Conservation (phyloP, 352 stramenopile genomes). For the Globisporangium mamillatum region DNA sequence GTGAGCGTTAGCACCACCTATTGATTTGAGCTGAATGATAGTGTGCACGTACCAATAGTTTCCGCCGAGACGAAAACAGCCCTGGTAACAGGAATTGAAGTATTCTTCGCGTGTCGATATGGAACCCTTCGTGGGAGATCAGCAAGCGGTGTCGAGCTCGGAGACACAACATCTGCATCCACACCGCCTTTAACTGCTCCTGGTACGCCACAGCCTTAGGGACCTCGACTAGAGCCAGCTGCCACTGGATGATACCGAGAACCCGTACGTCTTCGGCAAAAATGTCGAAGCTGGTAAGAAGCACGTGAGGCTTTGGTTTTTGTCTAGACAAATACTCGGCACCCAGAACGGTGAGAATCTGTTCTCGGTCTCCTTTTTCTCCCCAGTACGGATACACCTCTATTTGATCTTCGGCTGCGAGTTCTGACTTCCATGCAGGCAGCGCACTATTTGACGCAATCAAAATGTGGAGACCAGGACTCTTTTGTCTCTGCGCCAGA, state of each 20-base stretch:
- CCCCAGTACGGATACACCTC: constrained; percentile 60
- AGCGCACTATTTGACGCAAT: constrained; percentile 39
- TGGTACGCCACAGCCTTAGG: constrained; percentile 15
- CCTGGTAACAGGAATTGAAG: constrained; percentile 70
- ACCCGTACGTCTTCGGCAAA: constrained; percentile 46
- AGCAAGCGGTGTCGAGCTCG: constrained; percentile 66
- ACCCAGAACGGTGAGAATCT: constrained; percentile 34
- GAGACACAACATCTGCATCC: constrained; percentile 49
- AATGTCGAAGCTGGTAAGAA: constrained; percentile 57
- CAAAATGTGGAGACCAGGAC: constrained; percentile 40
- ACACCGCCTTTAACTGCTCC: constrained; percentile 35
- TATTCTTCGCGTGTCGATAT: constrained; percentile 45
- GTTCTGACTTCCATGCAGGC: constrained; percentile 31
- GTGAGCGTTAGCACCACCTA: constrained; percentile 1
- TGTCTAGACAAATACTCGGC: constrained; percentile 32
- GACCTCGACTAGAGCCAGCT: constrained; percentile 46
- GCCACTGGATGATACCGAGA: constrained; percentile 43
- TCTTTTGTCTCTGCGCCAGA: constrained; percentile 25
- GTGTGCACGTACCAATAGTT: constrained; percentile 56
- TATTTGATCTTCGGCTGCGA: constrained; percentile 27
- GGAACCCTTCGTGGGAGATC: constrained; percentile 32
- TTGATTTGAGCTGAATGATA: not conserved
- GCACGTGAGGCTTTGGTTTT: constrained; percentile 36
- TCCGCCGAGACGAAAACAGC: constrained; percentile 66
- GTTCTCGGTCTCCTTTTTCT: constrained; percentile 33